These are phyloP conservation scores for Ailanthus altissimus DNA, from an alignment of 345 rosid genomes.

Conservation along the genomic window DNA sequence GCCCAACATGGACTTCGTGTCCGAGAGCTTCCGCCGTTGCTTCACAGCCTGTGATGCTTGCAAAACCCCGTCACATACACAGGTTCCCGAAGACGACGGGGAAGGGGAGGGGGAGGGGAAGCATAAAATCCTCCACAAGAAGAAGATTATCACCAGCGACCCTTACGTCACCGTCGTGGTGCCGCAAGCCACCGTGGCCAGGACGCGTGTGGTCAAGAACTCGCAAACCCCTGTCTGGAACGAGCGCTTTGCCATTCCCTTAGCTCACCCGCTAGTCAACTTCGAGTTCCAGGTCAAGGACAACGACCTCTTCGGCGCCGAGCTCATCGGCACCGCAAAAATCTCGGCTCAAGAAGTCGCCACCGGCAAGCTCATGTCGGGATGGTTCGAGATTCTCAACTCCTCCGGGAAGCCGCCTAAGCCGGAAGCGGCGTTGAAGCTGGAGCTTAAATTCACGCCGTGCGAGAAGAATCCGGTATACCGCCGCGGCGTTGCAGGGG, in stretches of 20 bases:
- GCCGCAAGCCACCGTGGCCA: slow-evolving; percentile 86
- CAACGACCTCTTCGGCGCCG: slow-evolving; percentile 78
- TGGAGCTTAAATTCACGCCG: slow-evolving; percentile 68
- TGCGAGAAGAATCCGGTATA: slow-evolving; percentile 57
- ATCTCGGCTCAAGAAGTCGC: slow-evolving; percentile 52
- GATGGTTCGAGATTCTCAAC: slow-evolving; percentile 54
- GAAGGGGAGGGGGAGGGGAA: not conserved
- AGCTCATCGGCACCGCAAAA: slow-evolving; percentile 58
- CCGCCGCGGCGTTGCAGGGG: slow-evolving; percentile 58
- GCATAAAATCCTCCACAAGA: slow-evolving; percentile 30
- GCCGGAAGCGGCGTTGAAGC: slow-evolving; percentile 47
- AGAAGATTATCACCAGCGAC: slow-evolving; percentile 70
- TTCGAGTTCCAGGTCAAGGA: slow-evolving; percentile 87
- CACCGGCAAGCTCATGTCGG: slow-evolving; percentile 39
- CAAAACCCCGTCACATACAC: slow-evolving; percentile 9
- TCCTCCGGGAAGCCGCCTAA: slow-evolving; percentile 54
- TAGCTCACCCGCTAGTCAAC: slow-evolving; percentile 67
- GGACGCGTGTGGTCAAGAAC: slow-evolving; percentile 77
- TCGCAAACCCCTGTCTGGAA: slow-evolving; percentile 66
- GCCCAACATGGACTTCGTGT: slow-evolving; percentile 73
- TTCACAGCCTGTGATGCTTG: slow-evolving; percentile 45
- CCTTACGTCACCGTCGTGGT: slow-evolving; percentile 82
- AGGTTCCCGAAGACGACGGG: not conserved
- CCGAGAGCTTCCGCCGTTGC: slow-evolving; percentile 47
- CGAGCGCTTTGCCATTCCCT: slow-evolving; percentile 58